Base-by-base conservation (phyloP, 2,329 filamentous ascomycete genomes). In the Calonectria fujianensis region DNA sequence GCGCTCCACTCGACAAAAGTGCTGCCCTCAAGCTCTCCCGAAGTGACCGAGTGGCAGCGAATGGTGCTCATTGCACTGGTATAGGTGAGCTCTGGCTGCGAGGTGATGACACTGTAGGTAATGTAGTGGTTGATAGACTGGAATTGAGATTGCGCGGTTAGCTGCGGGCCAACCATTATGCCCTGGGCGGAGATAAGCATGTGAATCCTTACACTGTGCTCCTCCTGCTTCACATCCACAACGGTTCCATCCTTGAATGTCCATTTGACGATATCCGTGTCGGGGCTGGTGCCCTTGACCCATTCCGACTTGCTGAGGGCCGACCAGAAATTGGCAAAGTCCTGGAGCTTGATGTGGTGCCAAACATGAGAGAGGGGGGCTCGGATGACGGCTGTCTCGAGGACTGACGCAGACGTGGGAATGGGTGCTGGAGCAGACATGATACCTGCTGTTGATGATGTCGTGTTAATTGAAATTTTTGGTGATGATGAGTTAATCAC, bases 141-240 rank as follows among this genome's bases (percentile, higher is more conserved):
- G 18, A 41, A 5, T 14, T 13, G n/a, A 50, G 13, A 10, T 31
- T 29, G 2, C 9, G 57, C 13, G 20, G 29, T 73, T 4, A 61
- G 41, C 39, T 37, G 32, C 4, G 4, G n/a, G 27, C n/a, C 10
- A 48, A n/a, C 13, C 3, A 24, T 48, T 24, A 13, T 8, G 27
- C 18, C n/a, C 31, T 45, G 39, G 51, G 31, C 27, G 24, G 13
- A 31, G 18, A 63, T 63, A 16, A n/a, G 18, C 2, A 24, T 9
- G 35, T 9, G 52, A 8, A 8, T 50, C 29, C 90, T 74, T 85
- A 93, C 92, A 78, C 91, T 93, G 86, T 94, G 93, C 87, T 94
- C 93, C 85, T 95, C 93, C 87, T 93, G 92, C 91, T 94, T 94
- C 78, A 95, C 91, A 84, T 94, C 92, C 27, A 94, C 86, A 70